Evolutionary conservation across 306 rosid species (phyloP), one percentile per base, ranked within the genome.

Genomic region (Begonia loranthoides): DNA sequence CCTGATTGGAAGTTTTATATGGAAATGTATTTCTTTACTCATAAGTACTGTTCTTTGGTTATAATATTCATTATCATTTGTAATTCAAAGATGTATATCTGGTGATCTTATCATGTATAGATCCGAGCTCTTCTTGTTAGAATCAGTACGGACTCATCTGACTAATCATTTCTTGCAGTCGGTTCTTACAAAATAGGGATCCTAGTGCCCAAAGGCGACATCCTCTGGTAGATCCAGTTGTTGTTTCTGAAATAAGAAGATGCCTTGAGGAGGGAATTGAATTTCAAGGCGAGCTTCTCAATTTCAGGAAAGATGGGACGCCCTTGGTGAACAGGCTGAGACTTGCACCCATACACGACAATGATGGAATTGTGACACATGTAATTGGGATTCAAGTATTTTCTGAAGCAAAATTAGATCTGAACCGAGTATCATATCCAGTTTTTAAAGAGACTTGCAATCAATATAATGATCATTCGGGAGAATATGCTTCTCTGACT

Each of bases 201-300:
- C 96, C 87, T 71, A 87, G 59, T 66, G 94, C 99, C 50, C 94
- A 92, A 64, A 69, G 96, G 65, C 70, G 99, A 44, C 99, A 92
- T 64, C 99, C 99, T 60, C 58, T 86, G 80, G 93, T 86, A 50
- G 95, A 92, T 67, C 99, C 99, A 3, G 99, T 80, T 64, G 99
- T 92, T 48, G 96, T 86, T 39, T 76, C 99, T 51, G 96, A 92
- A 83, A 86, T 92, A 62, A 70, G 84, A 79, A 86, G 88, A 76
- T 80, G 96, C 64, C 80, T 92, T 5, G 81, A 78, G 64, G 88
- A 78, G 62, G 99, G 96, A 53, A 68, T 69, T 49, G 96, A 81
- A 69, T 92, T 92, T 72, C 87, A 78, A 63, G 94, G 99, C 6
- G 96, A 92, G 76, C 85, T 92, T 58, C 76, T 92, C 49, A 92